Conservation (phyloP, 345 rosid genomes). For the Mangifera indica region DNA sequence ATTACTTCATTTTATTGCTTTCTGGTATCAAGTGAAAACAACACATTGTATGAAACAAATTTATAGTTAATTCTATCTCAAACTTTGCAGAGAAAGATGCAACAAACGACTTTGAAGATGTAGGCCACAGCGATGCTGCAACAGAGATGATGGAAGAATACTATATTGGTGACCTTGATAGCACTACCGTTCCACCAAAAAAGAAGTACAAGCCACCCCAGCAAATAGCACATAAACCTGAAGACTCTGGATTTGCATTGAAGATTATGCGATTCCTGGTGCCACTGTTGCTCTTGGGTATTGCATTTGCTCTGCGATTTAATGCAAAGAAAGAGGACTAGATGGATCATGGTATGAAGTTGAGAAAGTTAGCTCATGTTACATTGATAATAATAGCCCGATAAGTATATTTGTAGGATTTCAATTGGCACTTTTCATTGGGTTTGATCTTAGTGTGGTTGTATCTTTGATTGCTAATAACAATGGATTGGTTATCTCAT, state of each 20-base stretch:
- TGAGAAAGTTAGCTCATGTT: neutral
- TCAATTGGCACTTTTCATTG: neutral
- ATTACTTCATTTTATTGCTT: constrained; percentile 1
- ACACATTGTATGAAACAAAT: neutral
- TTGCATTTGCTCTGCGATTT: constrained; percentile 56
- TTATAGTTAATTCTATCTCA: neutral
- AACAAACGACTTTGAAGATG: constrained; percentile 69
- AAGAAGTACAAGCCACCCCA: constrained; percentile 36
- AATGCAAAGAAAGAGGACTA: constrained; percentile 37
- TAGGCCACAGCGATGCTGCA: constrained; percentile 70
- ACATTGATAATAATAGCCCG: neutral
- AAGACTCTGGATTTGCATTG: constrained; percentile 29
- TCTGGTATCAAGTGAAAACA: neutral
- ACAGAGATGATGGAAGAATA: constrained; percentile 57
- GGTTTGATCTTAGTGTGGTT: neutral
- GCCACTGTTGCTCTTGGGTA: constrained; percentile 62
- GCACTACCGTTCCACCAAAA: constrained; percentile 44
- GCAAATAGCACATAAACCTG: constrained; percentile 6
- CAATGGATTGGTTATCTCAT: neutral
- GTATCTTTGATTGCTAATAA: neutral
- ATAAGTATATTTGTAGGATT: neutral
- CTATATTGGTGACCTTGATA: constrained; percentile 61
- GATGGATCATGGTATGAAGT: constrained; percentile 1
- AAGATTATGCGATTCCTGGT: constrained; percentile 53
- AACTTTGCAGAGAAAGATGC: constrained; percentile 67